phyloP scores from a whole-genome alignment of 2,329 filamentous ascomycete species.

The Scorias spongiosa region DNA sequence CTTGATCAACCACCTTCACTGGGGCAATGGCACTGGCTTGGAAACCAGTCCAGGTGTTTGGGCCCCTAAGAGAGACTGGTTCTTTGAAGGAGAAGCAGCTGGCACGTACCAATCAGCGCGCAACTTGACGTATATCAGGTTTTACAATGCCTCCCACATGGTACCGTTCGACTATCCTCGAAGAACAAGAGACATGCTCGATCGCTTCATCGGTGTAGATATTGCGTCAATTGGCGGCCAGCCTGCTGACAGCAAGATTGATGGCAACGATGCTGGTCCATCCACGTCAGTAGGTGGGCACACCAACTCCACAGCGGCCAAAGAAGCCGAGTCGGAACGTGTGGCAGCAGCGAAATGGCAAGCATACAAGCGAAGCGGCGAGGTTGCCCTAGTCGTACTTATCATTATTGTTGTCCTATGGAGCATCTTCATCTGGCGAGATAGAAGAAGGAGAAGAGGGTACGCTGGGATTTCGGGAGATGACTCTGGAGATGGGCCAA shows the following conservation, averaged over 20 bases:
- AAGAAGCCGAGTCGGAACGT: constrained; percentile 53
- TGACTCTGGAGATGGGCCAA: constrained; percentile 24
- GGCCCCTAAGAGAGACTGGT: constrained; percentile 88
- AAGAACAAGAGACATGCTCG: constrained; percentile 85
- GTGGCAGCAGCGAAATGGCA: constrained; percentile 77
- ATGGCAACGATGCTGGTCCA: constrained; percentile 48
- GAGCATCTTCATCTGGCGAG: constrained; percentile 54
- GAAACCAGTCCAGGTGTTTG: constrained; percentile 73
- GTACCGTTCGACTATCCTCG: constrained; percentile 87
- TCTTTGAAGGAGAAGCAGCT: constrained; percentile 72
- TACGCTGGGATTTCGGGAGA: constrained; percentile 28
- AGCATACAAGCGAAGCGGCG: constrained; percentile 76
- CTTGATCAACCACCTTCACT: constrained; percentile 76
- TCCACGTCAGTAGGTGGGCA: constrained; percentile 30
- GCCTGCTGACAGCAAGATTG: constrained; percentile 64
- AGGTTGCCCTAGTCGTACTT: constrained; percentile 71
- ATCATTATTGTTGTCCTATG: constrained; percentile 56
- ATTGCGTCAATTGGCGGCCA: constrained; percentile 73
- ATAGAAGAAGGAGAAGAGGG: constrained; percentile 32
- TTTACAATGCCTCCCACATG: constrained; percentile 96
- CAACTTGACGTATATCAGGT: constrained; percentile 88
- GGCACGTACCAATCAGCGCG: constrained; percentile 90
- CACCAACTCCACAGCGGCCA: constrained; percentile 51
- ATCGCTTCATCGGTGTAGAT: constrained; percentile 88
- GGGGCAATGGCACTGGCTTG: constrained; percentile 85